Conservation (phyloP, 2,329 filamentous ascomycete species). For the Clonostachys byssicola region DNA sequence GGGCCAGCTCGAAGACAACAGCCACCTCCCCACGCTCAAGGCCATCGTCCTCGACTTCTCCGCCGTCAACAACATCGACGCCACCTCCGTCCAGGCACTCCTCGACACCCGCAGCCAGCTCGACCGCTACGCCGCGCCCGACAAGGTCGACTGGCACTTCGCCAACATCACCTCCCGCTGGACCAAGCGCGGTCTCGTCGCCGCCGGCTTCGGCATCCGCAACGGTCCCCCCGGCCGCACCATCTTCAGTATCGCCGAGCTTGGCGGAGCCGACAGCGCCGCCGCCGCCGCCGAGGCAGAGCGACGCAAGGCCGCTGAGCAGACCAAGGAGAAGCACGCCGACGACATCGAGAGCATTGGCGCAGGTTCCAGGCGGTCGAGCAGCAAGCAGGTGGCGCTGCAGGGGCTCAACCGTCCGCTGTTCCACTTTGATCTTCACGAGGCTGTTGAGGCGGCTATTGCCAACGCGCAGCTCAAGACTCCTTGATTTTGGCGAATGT, state of each 20-base stretch:
- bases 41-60: constrained; percentile 54
- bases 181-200: constrained; percentile 50
- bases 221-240: constrained; percentile 29
- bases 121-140: constrained; percentile 42
- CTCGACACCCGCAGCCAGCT: constrained; percentile 50
- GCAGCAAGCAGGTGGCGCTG: constrained; percentile 25
- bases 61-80: constrained; percentile 50
- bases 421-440: constrained; percentile 47
- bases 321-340: constrained; percentile 18
- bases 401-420: constrained; percentile 44
- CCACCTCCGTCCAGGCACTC: constrained; percentile 48
- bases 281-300: constrained; percentile 43
- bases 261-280: constrained; percentile 52
- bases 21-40: constrained; percentile 42
- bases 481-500: background rate
- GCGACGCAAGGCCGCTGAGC: constrained; percentile 58
- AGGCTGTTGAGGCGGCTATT: constrained; percentile 40
- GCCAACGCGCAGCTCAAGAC: constrained; percentile 22
- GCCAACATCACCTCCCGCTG: constrained; percentile 49
- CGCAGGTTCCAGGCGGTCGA: constrained; percentile 26
- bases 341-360: constrained; percentile 17
- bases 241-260: constrained; percentile 89
- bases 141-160: constrained; percentile 44
- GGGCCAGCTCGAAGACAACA: constrained; percentile 18
- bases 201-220: constrained; percentile 46